phyloP scores from a whole-genome alignment of 2,329 filamentous ascomycete genomes.

The Colletotrichum spaethianum region DNA sequence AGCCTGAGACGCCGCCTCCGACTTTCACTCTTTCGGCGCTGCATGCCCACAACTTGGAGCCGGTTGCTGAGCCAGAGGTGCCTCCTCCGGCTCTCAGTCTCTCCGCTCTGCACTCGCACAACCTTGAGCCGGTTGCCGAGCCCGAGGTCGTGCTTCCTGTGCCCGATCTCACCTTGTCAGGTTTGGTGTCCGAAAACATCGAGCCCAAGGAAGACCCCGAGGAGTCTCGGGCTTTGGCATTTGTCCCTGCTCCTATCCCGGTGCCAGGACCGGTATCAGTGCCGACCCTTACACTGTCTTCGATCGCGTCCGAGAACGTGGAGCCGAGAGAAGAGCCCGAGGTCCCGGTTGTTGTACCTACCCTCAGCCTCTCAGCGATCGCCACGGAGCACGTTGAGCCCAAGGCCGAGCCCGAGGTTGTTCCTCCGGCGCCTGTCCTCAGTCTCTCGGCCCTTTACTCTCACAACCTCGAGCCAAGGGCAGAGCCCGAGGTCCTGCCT shows the following conservation, averaged over 20 bases:
- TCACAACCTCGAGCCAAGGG: conserved; percentile 37
- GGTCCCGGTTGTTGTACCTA: conserved; percentile 40
- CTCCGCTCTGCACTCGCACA: conserved; percentile 45
- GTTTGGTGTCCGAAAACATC: conserved; percentile 49
- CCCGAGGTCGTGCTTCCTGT: conserved; percentile 48
- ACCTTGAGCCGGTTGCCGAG: conserved; percentile 48
- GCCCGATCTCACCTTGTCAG: conserved; percentile 48
- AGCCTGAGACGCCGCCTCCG: conserved; percentile 43
- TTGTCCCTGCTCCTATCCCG: conserved; percentile 39
- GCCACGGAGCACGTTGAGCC: conserved; percentile 55
- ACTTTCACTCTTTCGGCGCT: conserved; percentile 53
- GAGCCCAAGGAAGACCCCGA: conserved; percentile 52
- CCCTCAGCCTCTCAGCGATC: conserved; percentile 52
- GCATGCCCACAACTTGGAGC: conserved; percentile 47
- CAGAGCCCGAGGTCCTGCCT: conserved; percentile 48
- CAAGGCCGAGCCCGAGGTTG: conserved; percentile 46
- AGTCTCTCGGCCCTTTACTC: conserved; percentile 41
- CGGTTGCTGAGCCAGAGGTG: conserved; percentile 44
- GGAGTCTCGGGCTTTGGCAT: conserved; percentile 33
- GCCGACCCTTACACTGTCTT: conserved; percentile 50
- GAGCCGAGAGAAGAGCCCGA: conserved; percentile 51
- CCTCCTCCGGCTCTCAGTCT: conserved; percentile 37
- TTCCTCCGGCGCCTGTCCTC: conserved; percentile 39
- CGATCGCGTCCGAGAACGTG: conserved; percentile 49
- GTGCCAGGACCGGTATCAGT: conserved; percentile 36